Evolutionary conservation across 2,329 filamentous ascomycete species (phyloP), one percentile per base, ranked within the genome.

Genomic region (Metarhizium guizhouense): DNA sequence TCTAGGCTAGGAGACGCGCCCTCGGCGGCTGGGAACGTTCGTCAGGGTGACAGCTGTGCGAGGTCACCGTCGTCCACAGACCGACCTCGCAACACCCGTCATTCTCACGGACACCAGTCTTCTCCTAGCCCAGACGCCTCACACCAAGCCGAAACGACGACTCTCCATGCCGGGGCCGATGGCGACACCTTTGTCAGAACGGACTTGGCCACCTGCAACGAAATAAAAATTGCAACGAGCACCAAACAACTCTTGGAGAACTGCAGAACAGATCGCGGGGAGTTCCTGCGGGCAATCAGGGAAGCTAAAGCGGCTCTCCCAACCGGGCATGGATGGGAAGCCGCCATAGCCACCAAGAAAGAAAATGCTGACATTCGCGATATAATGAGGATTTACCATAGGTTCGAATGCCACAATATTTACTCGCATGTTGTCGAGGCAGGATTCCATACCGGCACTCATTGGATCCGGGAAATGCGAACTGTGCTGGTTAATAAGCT

Each of bases 401-500:
- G 43, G 47, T 54, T 54, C 49, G 52, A 54, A 30, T 54, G 52
- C 43, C 32, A 54, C 14, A 49, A 49, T 34, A 49, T 54, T 10
- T 54, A 54, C 45, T 32, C 30, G 3, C 52, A 54, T 42, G 52
- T 49, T n/a, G 45, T 54, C 3, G 52, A 54, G 45, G 52, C 45
- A 16, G 52, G 52, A 47, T 54, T 49, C 29, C 52, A 54, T 36
- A 54, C 52, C 25, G 52, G 52, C 30, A 18, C 52, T 4, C 52
- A 49, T 18, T 54, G 52, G 52, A 49, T 54, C 52, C 52, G 52
- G 34, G 52, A 54, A 11, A 54, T 47, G 52, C 45, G 52, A n/a
- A 14, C 32, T 36, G 45, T 13, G 13, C 14, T 54, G 13, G 29
- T 40, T 40, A 49, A 42, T 38, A 53, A 42, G 25, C 51, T 43